Base-by-base conservation (phyloP, 441 rosid species). In the Bocquillonia castaneifolia region DNA sequence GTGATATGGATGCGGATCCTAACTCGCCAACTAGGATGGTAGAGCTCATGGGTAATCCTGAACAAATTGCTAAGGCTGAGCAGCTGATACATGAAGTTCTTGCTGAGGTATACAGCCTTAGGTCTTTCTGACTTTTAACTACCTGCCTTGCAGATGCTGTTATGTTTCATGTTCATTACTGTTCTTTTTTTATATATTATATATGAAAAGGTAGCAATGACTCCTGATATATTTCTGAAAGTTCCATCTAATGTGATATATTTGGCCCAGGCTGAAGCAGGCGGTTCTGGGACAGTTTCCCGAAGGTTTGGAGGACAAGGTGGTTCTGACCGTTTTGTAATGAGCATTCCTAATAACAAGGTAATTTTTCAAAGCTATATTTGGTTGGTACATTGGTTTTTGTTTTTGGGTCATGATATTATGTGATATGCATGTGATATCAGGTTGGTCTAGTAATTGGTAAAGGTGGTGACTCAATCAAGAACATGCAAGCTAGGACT, bases 381-480 rank as follows among this genome's bases (percentile, higher is more conserved):
- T 53, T 63, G 32, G 31, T 64, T 66, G 17, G 45, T 78, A 23
- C 48, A 37, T 51, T 44, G n/a, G 34, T 56, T 62, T 48, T 17
- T 48, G 48, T 67, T 14, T 65, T 62, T 66, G 39, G 26, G 55
- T 59, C 23, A 7, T 39, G 53, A 59, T 78, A 45, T 58, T 69
- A 73, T 73, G 52, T 72, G 57, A 82, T 63, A 18, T 60, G 64
- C 14, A 57, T 65, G 36, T 76, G 73, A 56, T 77, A 70, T 71
- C 85, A 95, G 99, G 99, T 95, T 79, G 99, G 99, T 75, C 73
- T 92, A 74, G 96, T 95, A 48, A 95, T 95, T 78, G 98, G 99
- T 64, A 95, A 95, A 89, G 98, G 98, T 63, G 99, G 99, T 15
- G 99, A 95, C 65, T 85, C 97, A 32, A 95, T 95, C 69, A 92